phyloP scores from a whole-genome alignment of 345 rosid genomes.

The Gossypium australe region DNA sequence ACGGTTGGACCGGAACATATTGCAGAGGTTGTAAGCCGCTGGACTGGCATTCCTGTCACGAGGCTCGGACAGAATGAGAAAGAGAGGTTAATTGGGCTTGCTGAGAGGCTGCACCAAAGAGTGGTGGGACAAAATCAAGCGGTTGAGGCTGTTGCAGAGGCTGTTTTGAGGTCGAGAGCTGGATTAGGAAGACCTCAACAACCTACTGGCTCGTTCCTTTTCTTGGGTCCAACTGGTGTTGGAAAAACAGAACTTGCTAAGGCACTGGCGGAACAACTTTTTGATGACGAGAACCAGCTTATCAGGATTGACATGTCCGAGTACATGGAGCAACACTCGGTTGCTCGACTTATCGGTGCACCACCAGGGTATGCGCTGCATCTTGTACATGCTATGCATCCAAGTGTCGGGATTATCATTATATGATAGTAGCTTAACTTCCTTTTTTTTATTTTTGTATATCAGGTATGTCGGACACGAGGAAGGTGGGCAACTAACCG shows the following conservation, averaged over 20 bases:
- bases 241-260: conserved; percentile 91
- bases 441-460: not conserved
- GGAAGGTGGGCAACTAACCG: conserved; percentile 92
- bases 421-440: not conserved
- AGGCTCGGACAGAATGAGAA: conserved; percentile 89
- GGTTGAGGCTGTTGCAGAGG: conserved; percentile 72
- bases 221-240: conserved; percentile 96
- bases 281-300: conserved; percentile 70
- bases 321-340: conserved; percentile 87
- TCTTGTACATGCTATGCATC: not conserved
- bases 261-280: conserved; percentile 93
- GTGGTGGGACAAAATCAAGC: conserved; percentile 83
- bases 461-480: conserved; percentile 86
- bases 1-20: conserved; percentile 87
- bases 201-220: conserved; percentile 86
- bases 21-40: conserved; percentile 87
- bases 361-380: conserved; percentile 66
- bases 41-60: conserved; percentile 92
- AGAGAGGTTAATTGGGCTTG: conserved; percentile 71
- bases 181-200: conserved; percentile 94
- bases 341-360: conserved; percentile 74
- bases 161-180: conserved; percentile 80
- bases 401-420: no score
- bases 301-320: conserved; percentile 86
- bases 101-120: conserved; percentile 68